Base-by-base conservation (phyloP, 2,329 filamentous ascomycete species). In the Fusarium sororula region DNA sequence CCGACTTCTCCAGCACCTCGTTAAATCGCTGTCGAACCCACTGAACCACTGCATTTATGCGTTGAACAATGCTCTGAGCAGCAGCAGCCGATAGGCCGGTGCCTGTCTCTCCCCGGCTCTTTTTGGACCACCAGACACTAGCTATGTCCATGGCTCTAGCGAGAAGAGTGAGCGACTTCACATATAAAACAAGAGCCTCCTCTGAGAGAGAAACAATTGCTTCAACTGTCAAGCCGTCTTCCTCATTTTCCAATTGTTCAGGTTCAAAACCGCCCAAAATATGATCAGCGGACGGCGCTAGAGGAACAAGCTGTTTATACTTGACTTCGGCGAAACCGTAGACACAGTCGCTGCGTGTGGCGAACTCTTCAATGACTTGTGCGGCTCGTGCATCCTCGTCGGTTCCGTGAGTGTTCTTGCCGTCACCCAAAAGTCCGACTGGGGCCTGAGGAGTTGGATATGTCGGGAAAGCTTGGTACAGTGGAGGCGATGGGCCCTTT, bases 301-400 rank as follows among this genome's bases (percentile, higher is more conserved):
- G 85, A 7, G 96, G 96, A 56, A 98, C 90, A n/a, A 99, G 88
- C 82, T 99, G 96, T 82, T 97, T 96, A 83, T 97, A 98, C 83
- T 99, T 99, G 80, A 99, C 96, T 83, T 99, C 96, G 11, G 96
- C 96, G 82, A 99, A 98, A 7, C 96, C 95, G 81, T 95, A 99
- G 6, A 99, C 95, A 51, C 98, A 96, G 81, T 99, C 95, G 80
- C 95, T 98, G 44, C 95, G 89, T 38, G 95, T 96, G 4, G 96
- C 96, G 73, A 94, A 92, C 77, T 98, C 95, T 81, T 99, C 96
- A 65, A 98, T 95, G 50, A 90, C 89, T 78, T 95, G 92, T 6
- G 96, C 91, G 45, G 93, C 91, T 73, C 90, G 90, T 22, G 88
- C 87, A 80, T 98, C 96, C 79, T 98, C 95, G 73, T 98, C 95